phyloP scores from a whole-genome alignment of 176 grass and related monocot genomes.

The Rhynchospora tenuis region DNA sequence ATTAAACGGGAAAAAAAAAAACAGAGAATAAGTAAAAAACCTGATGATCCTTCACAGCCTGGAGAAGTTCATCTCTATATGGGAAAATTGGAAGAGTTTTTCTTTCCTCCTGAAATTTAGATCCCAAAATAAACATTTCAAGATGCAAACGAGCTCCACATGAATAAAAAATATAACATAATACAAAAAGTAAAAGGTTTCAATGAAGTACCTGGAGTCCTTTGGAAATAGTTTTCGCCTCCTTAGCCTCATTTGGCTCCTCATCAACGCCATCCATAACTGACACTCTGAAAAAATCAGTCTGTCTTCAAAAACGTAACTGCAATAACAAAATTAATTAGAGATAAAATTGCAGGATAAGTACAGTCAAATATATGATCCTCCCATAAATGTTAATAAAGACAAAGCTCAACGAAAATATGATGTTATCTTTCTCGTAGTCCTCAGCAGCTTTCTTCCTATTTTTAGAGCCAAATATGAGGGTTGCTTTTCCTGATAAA shows the following conservation, averaged over 20 bases:
- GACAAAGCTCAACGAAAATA: conserved; percentile 15
- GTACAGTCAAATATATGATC: background rate
- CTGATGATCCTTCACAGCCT: conserved; percentile 70
- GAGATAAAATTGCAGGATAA: background rate
- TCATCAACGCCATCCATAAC: conserved; percentile 79
- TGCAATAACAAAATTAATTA: conserved; percentile 26
- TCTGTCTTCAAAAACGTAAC: conserved; percentile 86
- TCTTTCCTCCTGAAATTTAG: conserved; percentile 59
- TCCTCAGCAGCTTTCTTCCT: too few species aligned
- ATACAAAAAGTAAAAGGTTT: background rate
- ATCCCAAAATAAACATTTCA: background rate
- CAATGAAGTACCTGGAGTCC: conserved; percentile 57
- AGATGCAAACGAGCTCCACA: conserved; percentile 2
- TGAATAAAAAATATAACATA: background rate
- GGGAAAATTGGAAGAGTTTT: conserved; percentile 89
- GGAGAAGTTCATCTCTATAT: conserved; percentile 75
- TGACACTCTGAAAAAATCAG: conserved; percentile 83
- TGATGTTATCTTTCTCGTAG: conserved; percentile 49
- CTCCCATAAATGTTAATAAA: background rate
- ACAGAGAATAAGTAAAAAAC: conserved; percentile 21
- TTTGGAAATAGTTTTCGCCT: conserved; percentile 64
- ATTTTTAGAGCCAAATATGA: too few species aligned
- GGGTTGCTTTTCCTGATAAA: too few species aligned
- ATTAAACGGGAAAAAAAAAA: background rate
- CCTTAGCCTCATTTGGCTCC: conserved; percentile 36